Percentiles rank a stretch among this genome's conserved stretches.
Conservation (phyloP, 2,329 filamentous ascomycete genomes). For the Trichoderma sp. region DNA sequence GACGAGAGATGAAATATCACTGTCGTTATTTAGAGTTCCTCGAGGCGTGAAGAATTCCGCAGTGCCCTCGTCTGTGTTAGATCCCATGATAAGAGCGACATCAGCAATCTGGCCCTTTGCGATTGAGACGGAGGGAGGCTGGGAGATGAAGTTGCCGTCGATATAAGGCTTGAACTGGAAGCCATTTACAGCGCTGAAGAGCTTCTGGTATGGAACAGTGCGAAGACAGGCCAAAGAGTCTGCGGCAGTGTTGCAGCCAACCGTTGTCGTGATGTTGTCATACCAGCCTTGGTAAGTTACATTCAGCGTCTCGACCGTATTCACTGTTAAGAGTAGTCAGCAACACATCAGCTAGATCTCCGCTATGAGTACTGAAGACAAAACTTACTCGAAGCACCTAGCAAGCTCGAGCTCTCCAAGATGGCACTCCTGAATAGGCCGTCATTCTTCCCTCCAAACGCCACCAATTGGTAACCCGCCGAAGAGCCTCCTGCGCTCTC, state of each 20-base stretch:
- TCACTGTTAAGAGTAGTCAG: not conserved
- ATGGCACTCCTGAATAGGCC: conserved; percentile 20
- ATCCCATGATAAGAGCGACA: conserved; percentile 15
- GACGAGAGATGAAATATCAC: conserved; percentile 10
- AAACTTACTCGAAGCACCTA: conserved; percentile 15
- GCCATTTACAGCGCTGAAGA: conserved; percentile 9
- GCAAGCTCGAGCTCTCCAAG: conserved; percentile 16
- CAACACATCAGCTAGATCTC: not conserved
- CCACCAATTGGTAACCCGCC: conserved; percentile 18
- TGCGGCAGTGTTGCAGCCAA: conserved; percentile 1
- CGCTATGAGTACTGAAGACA: not conserved
- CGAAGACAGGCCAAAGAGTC: conserved; percentile 10
- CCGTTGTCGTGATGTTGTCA: conserved; percentile 11
- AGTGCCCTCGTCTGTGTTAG: conserved; percentile 18
- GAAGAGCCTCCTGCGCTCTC: conserved; percentile 50
- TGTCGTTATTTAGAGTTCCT: conserved; percentile 7
- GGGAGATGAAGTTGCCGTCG: conserved; percentile 9
- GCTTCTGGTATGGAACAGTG: conserved; percentile 7
- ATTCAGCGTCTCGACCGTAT: conserved; percentile 4
- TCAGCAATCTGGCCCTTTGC: conserved; percentile 9
- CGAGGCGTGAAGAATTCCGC: conserved; percentile 12
- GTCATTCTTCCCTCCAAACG: conserved; percentile 9
- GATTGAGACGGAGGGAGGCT: conserved; percentile 5
- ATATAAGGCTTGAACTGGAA: conserved; percentile 17
- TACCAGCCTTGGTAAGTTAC: conserved; percentile 21